Base-by-base conservation (phyloP, 2,329 filamentous ascomycete species). In the Ophiosphaerella herpotricha region DNA sequence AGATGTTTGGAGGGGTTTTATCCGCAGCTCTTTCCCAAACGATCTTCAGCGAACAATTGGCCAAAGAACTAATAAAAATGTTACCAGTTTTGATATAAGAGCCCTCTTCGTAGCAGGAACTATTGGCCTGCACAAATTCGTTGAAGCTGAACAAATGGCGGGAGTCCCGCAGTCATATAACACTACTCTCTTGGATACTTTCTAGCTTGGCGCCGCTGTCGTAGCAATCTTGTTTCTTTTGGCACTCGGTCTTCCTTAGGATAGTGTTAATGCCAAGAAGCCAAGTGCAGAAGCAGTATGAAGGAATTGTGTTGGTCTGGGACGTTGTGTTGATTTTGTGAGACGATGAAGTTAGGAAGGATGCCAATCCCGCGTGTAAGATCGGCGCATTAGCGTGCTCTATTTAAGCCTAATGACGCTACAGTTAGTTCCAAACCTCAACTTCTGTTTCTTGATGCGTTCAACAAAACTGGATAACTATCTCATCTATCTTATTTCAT, bases 11-110 rank as follows among this genome's bases (percentile, higher is more conserved):
- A 39, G 85, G 85, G 3, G 83, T 86, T 4, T 69, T 89, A 21
- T 84, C 84, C 60, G 79, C 88, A 39, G 80, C 82, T 11, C 80
- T 87, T 2, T 81, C 82, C 0, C 83, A 89, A 67, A 83, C 84
- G 11, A 78, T 87, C 39, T 88, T 89, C 76, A 81, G 83, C 58
- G 86, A 87, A 61, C 82, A 80, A 1, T 75, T 90, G 26, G 74
- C 85, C 48, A 70, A 77, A 9, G 74, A 80, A 32, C 73, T 89
- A 5, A 64, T 68, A 2, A 66, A 23, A 55, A 55, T 7, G 64
- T 63, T 4, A 76, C 77, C 0, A 67, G 61, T 14, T 50, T 79
- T 5, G 60, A 76, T 47, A 66, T 77, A 0, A 54, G 48, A 6
- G 57, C 70, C 14, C 68, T 80, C 5, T 58, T 77, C 5, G 63